Evolutionary conservation across 495 filamentous ascomycete genomes (phyloP), one percentile per base, ranked within the genome.

Genomic region (Thermochaetoides thermophila): DNA sequence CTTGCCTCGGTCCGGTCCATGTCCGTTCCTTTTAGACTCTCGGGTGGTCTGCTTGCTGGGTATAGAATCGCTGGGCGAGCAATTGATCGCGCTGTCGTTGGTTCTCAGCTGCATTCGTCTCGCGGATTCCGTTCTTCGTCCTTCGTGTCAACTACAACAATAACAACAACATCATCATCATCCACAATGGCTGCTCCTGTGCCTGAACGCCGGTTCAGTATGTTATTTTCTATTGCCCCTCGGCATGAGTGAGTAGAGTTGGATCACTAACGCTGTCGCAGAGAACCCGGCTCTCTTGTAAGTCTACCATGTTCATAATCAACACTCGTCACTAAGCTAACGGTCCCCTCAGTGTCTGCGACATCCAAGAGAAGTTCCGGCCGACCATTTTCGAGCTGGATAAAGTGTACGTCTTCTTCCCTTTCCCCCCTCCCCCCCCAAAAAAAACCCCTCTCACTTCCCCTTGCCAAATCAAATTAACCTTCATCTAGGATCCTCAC

Each of bases 331-430:
- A 12, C 15, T 2, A 8, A 3, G 14, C 28, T 37, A 10, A 38
- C 35, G 32, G 21, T 1, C 0, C 2, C 7, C 7, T 20, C 45
- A 96, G 87, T 44, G 69, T 97, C 47, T 97, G 89, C 63, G 89
- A 97, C 46, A 69, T 95, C 42, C 89, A 97, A 66, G 86, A 94
- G 42, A 86, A 81, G 52, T 97, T 97, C 63, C 71, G 84, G 27
- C 56, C 63, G 4, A 72, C 72, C 25, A 91, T 97, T 50, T 69
- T 73, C 53, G 76, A 91, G 52, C 94, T 83, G 47, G 62, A 80
- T 29, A 81, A 79, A 48, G 62, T 93, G 79, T 84, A 64, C 30
- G 55, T 11, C 32, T 15, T n/a, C 21, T 17, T 38, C 24, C 12
- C 13, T 19, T 27, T 12, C 4, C 25, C 38, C 34, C 20, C 11